Conservation (phyloP, 345 rosid genomes). For the Brassica carinata region DNA sequence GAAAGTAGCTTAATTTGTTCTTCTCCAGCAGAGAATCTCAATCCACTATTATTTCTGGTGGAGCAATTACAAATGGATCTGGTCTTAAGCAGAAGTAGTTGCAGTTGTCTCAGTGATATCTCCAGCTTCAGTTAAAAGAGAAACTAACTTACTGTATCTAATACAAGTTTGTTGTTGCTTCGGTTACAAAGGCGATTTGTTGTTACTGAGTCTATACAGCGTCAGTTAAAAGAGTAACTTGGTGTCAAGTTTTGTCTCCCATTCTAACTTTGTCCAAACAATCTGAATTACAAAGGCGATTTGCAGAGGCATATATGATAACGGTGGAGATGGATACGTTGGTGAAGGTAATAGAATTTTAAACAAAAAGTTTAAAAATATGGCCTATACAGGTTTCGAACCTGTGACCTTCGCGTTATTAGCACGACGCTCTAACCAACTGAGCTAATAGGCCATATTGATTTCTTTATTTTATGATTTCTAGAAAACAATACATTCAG, state of each 20-base stretch:
- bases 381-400: conserved; percentile 81
- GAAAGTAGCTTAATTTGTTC: neutral
- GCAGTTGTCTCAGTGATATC: no score
- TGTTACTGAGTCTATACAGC: no score
- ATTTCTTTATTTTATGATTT: no score
- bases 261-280: neutral
- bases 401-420: conserved; percentile 92
- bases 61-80: neutral
- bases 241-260: neutral
- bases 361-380: neutral
- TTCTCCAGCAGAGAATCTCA: neutral
- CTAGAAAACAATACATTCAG: no score
- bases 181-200: no score
- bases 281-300: neutral
- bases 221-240: no score
- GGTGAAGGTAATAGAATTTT: neutral
- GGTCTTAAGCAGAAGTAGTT: neutral
- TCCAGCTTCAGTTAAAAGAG: neutral
- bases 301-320: neutral
- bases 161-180: neutral
- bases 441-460: conserved; percentile 47
- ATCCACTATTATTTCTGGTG: neutral
- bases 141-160: neutral
- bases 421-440: conserved; percentile 95
- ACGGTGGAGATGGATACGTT: neutral